Evolutionary conservation across 176 grass and related monocot genomes (phyloP).

Genomic region (Tillandsia leiboldiana): DNA sequence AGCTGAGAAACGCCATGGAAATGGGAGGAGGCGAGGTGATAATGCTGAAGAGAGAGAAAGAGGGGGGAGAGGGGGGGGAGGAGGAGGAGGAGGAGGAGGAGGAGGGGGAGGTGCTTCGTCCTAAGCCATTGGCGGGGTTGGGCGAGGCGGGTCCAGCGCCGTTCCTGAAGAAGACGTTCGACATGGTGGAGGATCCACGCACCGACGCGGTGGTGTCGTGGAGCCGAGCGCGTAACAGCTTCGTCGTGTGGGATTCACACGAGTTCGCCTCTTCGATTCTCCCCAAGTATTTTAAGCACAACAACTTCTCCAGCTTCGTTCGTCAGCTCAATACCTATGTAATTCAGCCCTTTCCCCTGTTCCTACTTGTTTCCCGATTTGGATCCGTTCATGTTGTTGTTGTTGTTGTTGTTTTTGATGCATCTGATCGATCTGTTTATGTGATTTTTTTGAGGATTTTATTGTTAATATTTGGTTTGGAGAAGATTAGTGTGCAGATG

Average conservation of each 20-base stretch:
- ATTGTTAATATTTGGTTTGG: too few species aligned
- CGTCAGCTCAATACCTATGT: constrained; percentile 26
- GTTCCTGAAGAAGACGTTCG: constrained; percentile 53
- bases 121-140: constrained; percentile 22
- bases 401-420: too few species aligned
- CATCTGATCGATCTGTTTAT: too few species aligned
- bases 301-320: constrained; percentile 25
- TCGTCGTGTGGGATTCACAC: constrained; percentile 57
- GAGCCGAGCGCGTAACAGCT: constrained; percentile 29
- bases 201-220: constrained; percentile 45
- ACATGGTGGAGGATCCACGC: constrained; percentile 40
- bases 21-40: background rate
- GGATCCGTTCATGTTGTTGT: too few species aligned
- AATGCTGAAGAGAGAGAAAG: constrained; percentile 22
- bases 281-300: constrained; percentile 27
- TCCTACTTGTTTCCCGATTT: background rate
- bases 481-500: too few species aligned
- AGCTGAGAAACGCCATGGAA: background rate
- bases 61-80: constrained; percentile 8
- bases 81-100: background rate
- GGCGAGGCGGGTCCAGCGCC: constrained; percentile 22
- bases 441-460: too few species aligned
- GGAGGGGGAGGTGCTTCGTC: background rate
- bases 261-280: constrained; percentile 35
- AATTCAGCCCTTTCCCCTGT: background rate